Percentiles rank a stretch among this genome's conserved stretches.
These are phyloP conservation scores for Blastobotrys terrestris DNA, from an alignment of 805 yeast species.

Conservation along the genomic window DNA sequence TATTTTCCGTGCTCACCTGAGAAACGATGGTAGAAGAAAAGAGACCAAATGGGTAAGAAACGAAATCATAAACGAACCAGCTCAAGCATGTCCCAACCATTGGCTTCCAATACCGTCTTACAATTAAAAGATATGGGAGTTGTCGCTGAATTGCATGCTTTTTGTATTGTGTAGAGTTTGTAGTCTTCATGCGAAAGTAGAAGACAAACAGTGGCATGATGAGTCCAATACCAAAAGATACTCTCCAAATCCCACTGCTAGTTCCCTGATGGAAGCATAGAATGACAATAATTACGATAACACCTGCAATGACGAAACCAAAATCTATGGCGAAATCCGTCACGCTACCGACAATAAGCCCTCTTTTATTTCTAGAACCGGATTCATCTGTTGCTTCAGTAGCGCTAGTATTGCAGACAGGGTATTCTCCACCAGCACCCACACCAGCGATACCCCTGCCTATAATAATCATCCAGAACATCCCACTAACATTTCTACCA, in stretches of 20 bases:
- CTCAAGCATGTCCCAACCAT: slow-evolving; percentile 59
- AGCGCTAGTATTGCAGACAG: slow-evolving; percentile 38
- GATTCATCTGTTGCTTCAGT: slow-evolving; percentile 12
- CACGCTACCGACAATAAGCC: slow-evolving; percentile 1
- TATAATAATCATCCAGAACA: slow-evolving; percentile 75
- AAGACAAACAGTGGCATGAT: slow-evolving; percentile 74
- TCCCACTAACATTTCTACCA: slow-evolving; percentile 50
- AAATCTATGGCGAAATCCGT: slow-evolving; percentile 68
- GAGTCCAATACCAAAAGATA: slow-evolving; percentile 81
- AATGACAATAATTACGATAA: slow-evolving; percentile 76
- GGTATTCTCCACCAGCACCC: slow-evolving; percentile 86
- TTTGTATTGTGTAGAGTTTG: slow-evolving; percentile 63
- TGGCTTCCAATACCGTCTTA: slow-evolving; percentile 83
- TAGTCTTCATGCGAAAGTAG: slow-evolving; percentile 64
- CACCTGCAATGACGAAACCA: slow-evolving; percentile 75
- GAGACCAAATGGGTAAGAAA: slow-evolving; percentile 78
- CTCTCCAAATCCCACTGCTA: slow-evolving; percentile 62
- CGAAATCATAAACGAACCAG: slow-evolving; percentile 90
- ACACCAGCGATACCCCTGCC: slow-evolving; percentile 70
- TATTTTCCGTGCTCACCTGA: slow-evolving; percentile 50
- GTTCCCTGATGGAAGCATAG: slow-evolving; percentile 10
- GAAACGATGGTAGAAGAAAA: slow-evolving; percentile 68
- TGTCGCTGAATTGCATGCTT: slow-evolving; percentile 56
- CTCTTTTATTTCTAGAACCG: neutral
- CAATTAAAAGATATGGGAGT: slow-evolving; percentile 59